Conservation (phyloP, 768 basidiomycete species). For the Xerocomus spinulosus region DNA sequence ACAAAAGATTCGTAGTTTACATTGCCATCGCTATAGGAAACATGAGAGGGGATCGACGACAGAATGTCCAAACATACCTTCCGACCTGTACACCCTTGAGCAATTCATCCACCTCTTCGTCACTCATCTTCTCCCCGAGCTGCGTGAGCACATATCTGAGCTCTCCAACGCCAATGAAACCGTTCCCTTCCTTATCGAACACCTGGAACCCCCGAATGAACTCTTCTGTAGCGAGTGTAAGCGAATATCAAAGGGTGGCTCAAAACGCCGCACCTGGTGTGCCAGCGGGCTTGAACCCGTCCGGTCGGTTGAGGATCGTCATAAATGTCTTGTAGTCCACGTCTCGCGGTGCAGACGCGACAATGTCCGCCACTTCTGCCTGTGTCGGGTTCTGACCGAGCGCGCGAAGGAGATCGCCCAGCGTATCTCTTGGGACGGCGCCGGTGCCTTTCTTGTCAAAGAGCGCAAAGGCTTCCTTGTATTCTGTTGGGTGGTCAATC, state of each 20-base stretch:
- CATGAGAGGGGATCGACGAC: neutral
- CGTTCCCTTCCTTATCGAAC: neutral
- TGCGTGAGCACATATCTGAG: no score
- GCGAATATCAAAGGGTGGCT: neutral
- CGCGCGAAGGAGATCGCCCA: constrained; percentile 91
- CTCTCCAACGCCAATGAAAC: neutral
- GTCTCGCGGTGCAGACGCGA: constrained; percentile 66
- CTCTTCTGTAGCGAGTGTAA: constrained; percentile 62
- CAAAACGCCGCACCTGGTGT: constrained; percentile 65
- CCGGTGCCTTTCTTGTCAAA: constrained; percentile 97
- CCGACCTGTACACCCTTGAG: constrained; percentile 94
- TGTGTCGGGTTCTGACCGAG: constrained; percentile 99
- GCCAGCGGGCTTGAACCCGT: neutral
- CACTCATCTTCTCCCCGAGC: constrained; percentile 91
- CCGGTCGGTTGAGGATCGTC: constrained; percentile 67
- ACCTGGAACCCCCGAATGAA: constrained; percentile 97
- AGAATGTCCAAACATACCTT: constrained; percentile 53
- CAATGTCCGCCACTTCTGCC: constrained; percentile 81
- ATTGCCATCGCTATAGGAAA: constrained; percentile 74
- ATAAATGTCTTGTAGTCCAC: constrained; percentile 94
- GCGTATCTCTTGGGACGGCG: constrained; percentile 76
- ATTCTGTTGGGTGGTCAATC: constrained; percentile 50
- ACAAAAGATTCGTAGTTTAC: constrained; percentile 92
- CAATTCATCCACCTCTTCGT: constrained; percentile 97
- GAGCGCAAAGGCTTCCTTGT: constrained; percentile 95